Conservation (phyloP, 345 rosid genomes). For the Dipteronia sinensis region DNA sequence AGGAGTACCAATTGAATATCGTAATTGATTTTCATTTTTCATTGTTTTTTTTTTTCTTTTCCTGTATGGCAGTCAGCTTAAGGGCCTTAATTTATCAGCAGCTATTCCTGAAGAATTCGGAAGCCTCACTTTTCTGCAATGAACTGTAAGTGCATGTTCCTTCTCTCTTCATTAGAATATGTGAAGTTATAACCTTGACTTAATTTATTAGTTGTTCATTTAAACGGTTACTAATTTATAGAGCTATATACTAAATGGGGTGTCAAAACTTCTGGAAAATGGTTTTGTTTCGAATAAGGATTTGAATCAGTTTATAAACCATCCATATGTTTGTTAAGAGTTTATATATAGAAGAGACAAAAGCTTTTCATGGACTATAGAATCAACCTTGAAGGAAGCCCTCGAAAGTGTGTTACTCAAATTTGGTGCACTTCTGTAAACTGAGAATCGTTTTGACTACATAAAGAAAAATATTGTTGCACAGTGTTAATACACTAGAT, state of each 20-base stretch:
- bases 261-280: neutral
- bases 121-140: conserved; percentile 50
- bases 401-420: neutral
- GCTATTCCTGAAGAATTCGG: conserved; percentile 64
- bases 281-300: neutral
- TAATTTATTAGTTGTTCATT: neutral
- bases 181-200: neutral
- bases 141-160: conserved; percentile 51
- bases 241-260: neutral
- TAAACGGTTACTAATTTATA: neutral
- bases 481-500: neutral
- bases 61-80: conserved; percentile 45
- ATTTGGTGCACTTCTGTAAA: neutral
- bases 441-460: neutral
- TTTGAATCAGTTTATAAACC: neutral
- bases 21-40: neutral
- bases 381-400: neutral
- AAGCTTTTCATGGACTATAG: neutral
- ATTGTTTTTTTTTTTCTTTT: neutral
- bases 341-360: neutral
- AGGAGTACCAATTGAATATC: too few relatives aligned
- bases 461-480: neutral
- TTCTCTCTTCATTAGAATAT: neutral
- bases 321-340: neutral
- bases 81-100: conserved; percentile 61